Conservation (phyloP, 352 stramenopile genomes). For the Globisporangium camurandrum region DNA sequence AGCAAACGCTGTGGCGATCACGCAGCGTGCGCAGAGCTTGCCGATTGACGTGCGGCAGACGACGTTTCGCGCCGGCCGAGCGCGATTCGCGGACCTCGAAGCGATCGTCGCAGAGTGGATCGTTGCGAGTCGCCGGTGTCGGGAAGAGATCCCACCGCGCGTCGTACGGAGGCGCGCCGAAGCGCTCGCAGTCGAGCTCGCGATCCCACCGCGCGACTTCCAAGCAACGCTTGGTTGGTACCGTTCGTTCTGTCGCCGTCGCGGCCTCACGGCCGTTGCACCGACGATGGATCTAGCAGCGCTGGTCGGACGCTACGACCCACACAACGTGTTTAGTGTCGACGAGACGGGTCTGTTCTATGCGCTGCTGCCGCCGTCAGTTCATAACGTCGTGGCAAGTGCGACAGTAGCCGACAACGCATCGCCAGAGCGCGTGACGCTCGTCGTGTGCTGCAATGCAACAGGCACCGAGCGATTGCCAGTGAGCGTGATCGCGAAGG, state of each 20-base stretch:
- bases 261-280: slow-evolving; percentile 1
- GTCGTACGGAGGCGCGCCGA: slow-evolving; percentile 6
- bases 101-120: slow-evolving; percentile 9
- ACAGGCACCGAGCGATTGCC: slow-evolving; percentile 4
- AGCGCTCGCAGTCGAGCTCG: slow-evolving; percentile 5
- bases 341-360: slow-evolving; percentile 15
- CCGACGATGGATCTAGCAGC: slow-evolving; percentile 6
- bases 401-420: not conserved
- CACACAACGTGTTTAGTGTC: slow-evolving; percentile 9
- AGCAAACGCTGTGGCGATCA: slow-evolving; percentile 4
- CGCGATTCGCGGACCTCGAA: slow-evolving; percentile 9
- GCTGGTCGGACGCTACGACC: slow-evolving; percentile 5
- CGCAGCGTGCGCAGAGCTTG: slow-evolving; percentile 1
- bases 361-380: slow-evolving; percentile 2
- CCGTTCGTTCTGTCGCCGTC: slow-evolving; percentile 5
- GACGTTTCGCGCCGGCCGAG: slow-evolving; percentile 5
- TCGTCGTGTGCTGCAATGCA: slow-evolving; percentile 15
- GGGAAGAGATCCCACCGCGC: slow-evolving; percentile 7
- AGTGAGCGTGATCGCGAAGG: slow-evolving; percentile 9
- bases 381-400: not conserved
- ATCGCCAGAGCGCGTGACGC: slow-evolving; percentile 7
- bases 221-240: slow-evolving; percentile 8
- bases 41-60: slow-evolving; percentile 9
- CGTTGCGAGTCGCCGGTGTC: slow-evolving; percentile 10
- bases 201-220: slow-evolving; percentile 6